These are phyloP conservation scores for Scheffersomyces parashehatae DNA, from an alignment of 1,139 yeast genomes.

Conservation along the genomic window DNA sequence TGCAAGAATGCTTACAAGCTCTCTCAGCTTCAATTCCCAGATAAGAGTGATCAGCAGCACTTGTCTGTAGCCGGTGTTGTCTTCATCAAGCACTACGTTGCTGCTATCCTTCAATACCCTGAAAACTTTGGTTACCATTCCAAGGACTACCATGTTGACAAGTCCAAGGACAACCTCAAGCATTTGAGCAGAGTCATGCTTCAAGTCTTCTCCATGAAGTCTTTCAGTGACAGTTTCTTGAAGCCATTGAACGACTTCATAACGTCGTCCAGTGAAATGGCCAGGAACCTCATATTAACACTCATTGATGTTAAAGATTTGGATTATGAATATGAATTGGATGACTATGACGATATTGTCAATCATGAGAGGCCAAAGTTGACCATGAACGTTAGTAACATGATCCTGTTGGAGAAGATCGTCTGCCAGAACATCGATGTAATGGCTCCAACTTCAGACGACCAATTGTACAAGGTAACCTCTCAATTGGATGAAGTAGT, in stretches of 20 bases:
- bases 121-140: conserved; percentile 56
- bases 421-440: conserved; percentile 53
- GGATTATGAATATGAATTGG: conserved; percentile 62
- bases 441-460: conserved; percentile 53
- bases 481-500: conserved; percentile 32
- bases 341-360: conserved; percentile 71
- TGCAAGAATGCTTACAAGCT: conserved; percentile 33
- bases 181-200: conserved; percentile 61
- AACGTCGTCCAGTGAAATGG: conserved; percentile 46
- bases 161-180: conserved; percentile 51
- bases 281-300: conserved; percentile 43
- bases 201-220: conserved; percentile 67
- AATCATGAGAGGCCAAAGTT: conserved; percentile 66
- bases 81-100: conserved; percentile 61
- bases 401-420: conserved; percentile 61
- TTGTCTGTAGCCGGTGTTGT: conserved; percentile 71
- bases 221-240: conserved; percentile 70
- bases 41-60: conserved; percentile 52
- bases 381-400: conserved; percentile 62
- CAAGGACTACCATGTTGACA: conserved; percentile 32
- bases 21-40: conserved; percentile 49
- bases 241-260: conserved; percentile 82
- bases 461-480: conserved; percentile 53
- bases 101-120: conserved; percentile 68
- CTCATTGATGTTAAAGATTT: conserved; percentile 58